Evolutionary conservation across 2,329 filamentous ascomycete species (phyloP), one percentile per base, ranked within the genome.

Genomic region (Aspergillus sp.): DNA sequence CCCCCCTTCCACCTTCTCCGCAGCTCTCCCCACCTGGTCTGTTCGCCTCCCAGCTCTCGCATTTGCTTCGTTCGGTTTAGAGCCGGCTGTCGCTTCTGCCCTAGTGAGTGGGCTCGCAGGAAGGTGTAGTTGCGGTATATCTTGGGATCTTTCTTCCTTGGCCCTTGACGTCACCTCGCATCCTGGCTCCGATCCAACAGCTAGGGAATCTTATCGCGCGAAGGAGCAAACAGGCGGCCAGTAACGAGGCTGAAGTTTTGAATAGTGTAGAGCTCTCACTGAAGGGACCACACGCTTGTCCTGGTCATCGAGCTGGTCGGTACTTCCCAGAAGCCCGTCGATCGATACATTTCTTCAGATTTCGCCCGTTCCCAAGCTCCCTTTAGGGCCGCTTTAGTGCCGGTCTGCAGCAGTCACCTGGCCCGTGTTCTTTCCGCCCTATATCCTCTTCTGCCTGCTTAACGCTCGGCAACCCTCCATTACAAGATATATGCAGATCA

Each of bases 401-500:
- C 52, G 51, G 64, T 66, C 58, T 54, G 64, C 64, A 60, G 60
- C 57, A 61, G 70, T 74, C 72, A 75, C 73, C 72, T 75, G 72
- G 70, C 59, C 64, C 62, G 66, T 58, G 40, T 56, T 60, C 54
- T 61, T 66, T 64, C 8, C 8, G 61, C 59, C 61, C 66, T 63
- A 66, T 66, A 61, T 63, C 57, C 58, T 50, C 57, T 27, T 42
- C 44, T 30, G 56, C 56, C 59, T 62, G 57, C 48, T 56, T 57
- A 58, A 45, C 54, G 58, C 62, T 61, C 63, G 63, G 58, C 56
- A 51, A 61, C 67, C 66, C 68, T 51, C 60, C 64, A 63, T 61
- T 62, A 46, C 56, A 58, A 54, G 54, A 64, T 64, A 66, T 56
- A 60, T 63, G 72, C 71, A 77, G 76, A 81, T 81, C 79, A 81